A percentile compares a stretch with the other conserved stretches of the same genome.
These are phyloP conservation scores for Agrostemma githago DNA, from an alignment of 148 eudicot species.

Conservation along the genomic window DNA sequence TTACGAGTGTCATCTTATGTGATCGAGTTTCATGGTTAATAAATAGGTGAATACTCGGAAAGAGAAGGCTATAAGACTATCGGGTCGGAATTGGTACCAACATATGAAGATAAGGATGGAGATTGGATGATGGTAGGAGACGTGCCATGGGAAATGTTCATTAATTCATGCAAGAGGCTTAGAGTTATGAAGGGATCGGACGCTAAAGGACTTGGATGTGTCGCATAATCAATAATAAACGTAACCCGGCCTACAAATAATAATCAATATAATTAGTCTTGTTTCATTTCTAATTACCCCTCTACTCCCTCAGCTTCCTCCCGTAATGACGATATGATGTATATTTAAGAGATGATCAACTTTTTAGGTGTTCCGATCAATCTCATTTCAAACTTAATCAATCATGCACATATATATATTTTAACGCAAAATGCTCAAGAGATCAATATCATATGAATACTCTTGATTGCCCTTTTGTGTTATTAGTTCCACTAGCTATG, in stretches of 20 bases:
- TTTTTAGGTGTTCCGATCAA: conserved; percentile 6
- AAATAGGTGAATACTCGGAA: conserved; percentile 25
- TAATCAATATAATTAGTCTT: not conserved
- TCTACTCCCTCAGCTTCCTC: too few relatives aligned
- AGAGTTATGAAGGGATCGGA: conserved; percentile 35
- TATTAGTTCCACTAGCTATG: not conserved
- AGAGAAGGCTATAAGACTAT: conserved; percentile 25
- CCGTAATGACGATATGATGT: not conserved
- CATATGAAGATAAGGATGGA: conserved; percentile 39
- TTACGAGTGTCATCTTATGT: too few relatives aligned
- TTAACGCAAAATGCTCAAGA: conserved; percentile 12
- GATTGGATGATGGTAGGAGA: conserved; percentile 42
- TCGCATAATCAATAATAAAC: not conserved
- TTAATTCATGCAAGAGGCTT: conserved; percentile 34
- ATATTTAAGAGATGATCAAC: conserved; percentile 17
- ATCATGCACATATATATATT: not conserved
- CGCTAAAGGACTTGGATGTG: conserved; percentile 28
- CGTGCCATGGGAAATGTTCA: conserved; percentile 44
- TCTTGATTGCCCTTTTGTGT: not conserved
- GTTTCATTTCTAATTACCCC: not conserved
- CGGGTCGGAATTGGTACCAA: conserved; percentile 26
- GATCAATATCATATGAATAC: not conserved
- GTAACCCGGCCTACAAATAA: too few relatives aligned
- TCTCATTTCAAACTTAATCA: conserved; percentile 14
- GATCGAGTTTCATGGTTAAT: not conserved